Base-by-base conservation (phyloP, 108 stramenopile species). In the Pseudonitzschia pungens region DNA sequence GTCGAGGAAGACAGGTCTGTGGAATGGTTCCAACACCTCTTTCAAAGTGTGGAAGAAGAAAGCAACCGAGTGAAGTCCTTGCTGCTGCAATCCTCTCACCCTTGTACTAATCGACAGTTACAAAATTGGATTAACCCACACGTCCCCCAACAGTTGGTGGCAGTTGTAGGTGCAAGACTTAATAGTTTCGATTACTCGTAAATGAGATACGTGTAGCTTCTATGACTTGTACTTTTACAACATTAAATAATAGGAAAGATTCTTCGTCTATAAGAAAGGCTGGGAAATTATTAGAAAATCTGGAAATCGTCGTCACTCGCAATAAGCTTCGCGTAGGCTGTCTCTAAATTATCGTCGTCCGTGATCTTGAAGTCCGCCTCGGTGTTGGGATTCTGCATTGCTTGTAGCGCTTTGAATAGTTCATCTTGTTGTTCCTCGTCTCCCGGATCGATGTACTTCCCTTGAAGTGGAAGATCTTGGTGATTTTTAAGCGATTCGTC, bases 401-500 rank as follows among this genome's bases (percentile, higher is more conserved):
- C 44, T 21, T 76, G 75, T 41, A 88, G 68, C 16, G 84, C 43
- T 15, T 74, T 54, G 26, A 60, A 64, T 2, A 87, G 67, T 44
- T 86, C 78, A 58, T 81, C 81, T 52, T 71, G 68, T 33, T 77
- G 60, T 41, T 54, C 31, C 20, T 79, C 81, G 36, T 88, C 80
- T 14, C 43, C 73, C 22, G 85, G 86, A 71, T 88, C 77, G 63
- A 93, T 84, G 64, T 74, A 50, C 4, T 71, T 70, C n/a, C 89
- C 81, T 41, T 84, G 87, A 24, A 87, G 48, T 45, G 84, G 81
- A 16, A 82, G 79, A 22, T 83, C 84, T 57, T 81, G 75, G 81
- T 77, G 87, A 44, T 82, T 84, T 22, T 72, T 68, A 24, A 89
- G 68, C 3, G 88, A 81, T 29, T 90, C 83, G 60, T 88, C 86